Base-by-base conservation (phyloP, 352 stramenopile species). In the Pythium sp. region DNA sequence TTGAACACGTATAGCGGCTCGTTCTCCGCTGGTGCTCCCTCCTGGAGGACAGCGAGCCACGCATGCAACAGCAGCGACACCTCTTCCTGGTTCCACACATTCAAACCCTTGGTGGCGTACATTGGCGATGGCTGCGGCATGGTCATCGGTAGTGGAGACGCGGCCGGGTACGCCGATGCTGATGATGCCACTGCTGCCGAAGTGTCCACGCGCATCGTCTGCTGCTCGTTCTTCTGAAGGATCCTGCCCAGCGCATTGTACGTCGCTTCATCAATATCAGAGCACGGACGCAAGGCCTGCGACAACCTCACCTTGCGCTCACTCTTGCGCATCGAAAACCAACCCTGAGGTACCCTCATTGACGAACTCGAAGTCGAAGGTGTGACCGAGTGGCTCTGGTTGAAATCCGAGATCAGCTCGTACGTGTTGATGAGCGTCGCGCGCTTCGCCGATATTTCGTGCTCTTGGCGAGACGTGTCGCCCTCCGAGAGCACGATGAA, bases 51-150 rank as follows among this genome's bases (percentile, higher is more conserved):
- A 5, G 34, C 43, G 0, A 38, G 32, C 64, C 64, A 69, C 22
- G 64, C 64, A 2, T 58, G 36, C 30, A 69, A 18, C 41, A 69
- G 43, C 34, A 53, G 24, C 22, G 58, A 18, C 32, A 69, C 30
- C 20, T 69, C 64, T 41, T 69, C 64, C n/a, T 64, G 46, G 32
- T 51, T 69, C 64, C 64, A 69, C 55, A 64, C 46, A 22, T 60
- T 69, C 56, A 69, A 26, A 11, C 46, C 56, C 47, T 69, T 69
- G 9, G 54, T 4, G 12, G 41, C 22, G 54, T 59, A 62, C 38
- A 41, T 32, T 26, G 56, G 38, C 22, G 64, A 64, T 22, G 64
- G 43, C 46, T 69, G 64, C 30, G 30, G 30, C 28, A 59, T 36
- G 24, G 54, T 47, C 22, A n/a, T 14, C 2, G 32, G 14, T 51